Evolutionary conservation across 1,139 yeast species (phyloP), one percentile per base, ranked within the genome.

Genomic region (Yamadazyma sp.): DNA sequence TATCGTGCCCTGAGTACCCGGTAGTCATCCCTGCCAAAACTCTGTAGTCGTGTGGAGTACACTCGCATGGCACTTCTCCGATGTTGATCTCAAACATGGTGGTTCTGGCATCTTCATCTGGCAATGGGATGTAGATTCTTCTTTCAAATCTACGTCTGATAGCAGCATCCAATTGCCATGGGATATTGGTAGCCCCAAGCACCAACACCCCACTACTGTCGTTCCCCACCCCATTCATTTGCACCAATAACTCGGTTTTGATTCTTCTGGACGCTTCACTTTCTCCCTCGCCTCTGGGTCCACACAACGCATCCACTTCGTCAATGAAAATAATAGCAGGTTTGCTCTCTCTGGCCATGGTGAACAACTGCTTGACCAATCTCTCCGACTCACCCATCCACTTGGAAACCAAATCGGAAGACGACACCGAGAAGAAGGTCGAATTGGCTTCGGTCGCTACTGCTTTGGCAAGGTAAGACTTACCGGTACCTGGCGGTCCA

Each of bases 301-400:
- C 98, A 66, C 98, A 91, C 45, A 94, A 72, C 0, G 98, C 98
- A 64, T 92, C 99, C 17, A 92, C 97, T 64, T 92, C 99, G 66
- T 92, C 99, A 43, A 92, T 92, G 62, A 92, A 92, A 40, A 92
- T 92, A 53, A 92, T 94, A 0, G 96, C 81, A 0, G 98, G 98
- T 55, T 88, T 89, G 56, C 83, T 86, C 60, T 92, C 98, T 49
- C 98, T 74, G 2, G 99, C 99, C 96, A 92, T 87, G 32, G 86
- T 79, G 63, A 92, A 92, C 49, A 92, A 71, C 58, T 92, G 98
- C 59, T 91, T 91, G 24, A 92, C 98, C 45, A 92, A 77, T 65
- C 97, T 80, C 64, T 92, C 98, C 22, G 92, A 82, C 60, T 92
- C 98, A 51, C 99, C 99, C 98, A 92, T 91, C 98, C 98, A 92